phyloP scores from a whole-genome alignment of 257 asterid species.

The Lithospermum erythrorhizon region DNA sequence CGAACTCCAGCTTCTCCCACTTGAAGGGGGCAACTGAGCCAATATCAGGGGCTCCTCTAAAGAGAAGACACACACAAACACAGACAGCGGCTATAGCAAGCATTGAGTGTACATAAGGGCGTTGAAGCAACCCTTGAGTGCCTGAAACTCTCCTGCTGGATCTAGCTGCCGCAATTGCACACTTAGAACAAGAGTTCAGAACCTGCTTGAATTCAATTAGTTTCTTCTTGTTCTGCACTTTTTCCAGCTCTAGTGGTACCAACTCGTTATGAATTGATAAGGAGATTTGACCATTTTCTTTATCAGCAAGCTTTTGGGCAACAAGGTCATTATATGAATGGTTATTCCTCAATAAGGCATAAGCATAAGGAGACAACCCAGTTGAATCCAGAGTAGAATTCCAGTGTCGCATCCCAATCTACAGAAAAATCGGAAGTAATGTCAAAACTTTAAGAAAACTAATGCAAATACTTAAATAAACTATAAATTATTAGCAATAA shows the following conservation, averaged over 20 bases:
- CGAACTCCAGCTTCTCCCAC: constrained; percentile 65
- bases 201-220: constrained; percentile 7
- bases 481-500: no score
- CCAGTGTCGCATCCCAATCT: constrained; percentile 73
- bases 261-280: constrained; percentile 34
- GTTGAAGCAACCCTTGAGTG: constrained; percentile 52
- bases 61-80: constrained; percentile 63
- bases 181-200: constrained; percentile 49
- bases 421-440: constrained; percentile 4
- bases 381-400: constrained; percentile 51
- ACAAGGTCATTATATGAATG: constrained; percentile 54
- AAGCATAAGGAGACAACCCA: constrained; percentile 68
- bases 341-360: constrained; percentile 62
- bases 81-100: constrained; percentile 81
- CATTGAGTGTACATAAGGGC: constrained; percentile 65
- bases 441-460: neutral
- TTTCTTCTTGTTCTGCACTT: constrained; percentile 12
- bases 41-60: constrained; percentile 58
- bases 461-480: no score
- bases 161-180: constrained; percentile 37
- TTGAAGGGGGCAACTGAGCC: constrained; percentile 45
- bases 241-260: constrained; percentile 19
- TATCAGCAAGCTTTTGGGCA: constrained; percentile 42
- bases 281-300: constrained; percentile 35
- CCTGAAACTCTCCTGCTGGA: constrained; percentile 26